phyloP scores from a whole-genome alignment of 176 grass and related monocot species.

The Musa troglodytarum region DNA sequence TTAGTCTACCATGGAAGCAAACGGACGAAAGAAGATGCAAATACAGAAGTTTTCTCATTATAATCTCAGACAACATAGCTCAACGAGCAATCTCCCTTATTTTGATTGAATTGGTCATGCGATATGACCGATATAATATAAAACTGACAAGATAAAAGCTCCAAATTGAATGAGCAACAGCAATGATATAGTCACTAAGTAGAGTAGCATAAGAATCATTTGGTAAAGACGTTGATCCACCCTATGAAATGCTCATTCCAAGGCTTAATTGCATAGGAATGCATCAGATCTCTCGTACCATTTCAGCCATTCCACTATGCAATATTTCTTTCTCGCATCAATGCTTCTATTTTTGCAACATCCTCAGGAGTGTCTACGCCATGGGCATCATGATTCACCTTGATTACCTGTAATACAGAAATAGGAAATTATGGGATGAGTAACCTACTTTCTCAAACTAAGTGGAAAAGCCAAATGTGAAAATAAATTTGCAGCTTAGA shows the following conservation, averaged over 20 bases:
- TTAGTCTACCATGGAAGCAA: too few relatives aligned
- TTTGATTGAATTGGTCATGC: too few relatives aligned
- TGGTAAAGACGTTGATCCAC: too few relatives aligned
- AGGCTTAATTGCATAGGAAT: neutral
- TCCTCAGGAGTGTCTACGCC: constrained; percentile 89
- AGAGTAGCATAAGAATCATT: too few relatives aligned
- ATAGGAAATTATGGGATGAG: neutral
- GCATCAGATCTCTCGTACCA: too few relatives aligned
- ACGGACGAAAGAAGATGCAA: too few relatives aligned
- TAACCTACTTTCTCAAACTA: neutral
- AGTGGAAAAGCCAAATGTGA: neutral
- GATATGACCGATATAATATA: neutral
- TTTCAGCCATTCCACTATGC: neutral
- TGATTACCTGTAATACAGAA: constrained; percentile 53
- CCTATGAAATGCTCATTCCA: neutral
- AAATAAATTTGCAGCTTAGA: neutral
- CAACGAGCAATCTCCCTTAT: too few relatives aligned
- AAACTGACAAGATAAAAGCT: neutral
- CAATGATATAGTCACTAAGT: too few relatives aligned
- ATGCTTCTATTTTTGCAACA: constrained; percentile 66
- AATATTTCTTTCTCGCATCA: constrained; percentile 74
- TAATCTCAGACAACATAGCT: too few relatives aligned
- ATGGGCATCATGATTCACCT: constrained; percentile 94
- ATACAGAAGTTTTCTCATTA: too few relatives aligned
- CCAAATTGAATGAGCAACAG: neutral